These are phyloP conservation scores for Cinnamomum chago DNA, from an alignment of 164 flowering plant genomes.

Conservation along the genomic window DNA sequence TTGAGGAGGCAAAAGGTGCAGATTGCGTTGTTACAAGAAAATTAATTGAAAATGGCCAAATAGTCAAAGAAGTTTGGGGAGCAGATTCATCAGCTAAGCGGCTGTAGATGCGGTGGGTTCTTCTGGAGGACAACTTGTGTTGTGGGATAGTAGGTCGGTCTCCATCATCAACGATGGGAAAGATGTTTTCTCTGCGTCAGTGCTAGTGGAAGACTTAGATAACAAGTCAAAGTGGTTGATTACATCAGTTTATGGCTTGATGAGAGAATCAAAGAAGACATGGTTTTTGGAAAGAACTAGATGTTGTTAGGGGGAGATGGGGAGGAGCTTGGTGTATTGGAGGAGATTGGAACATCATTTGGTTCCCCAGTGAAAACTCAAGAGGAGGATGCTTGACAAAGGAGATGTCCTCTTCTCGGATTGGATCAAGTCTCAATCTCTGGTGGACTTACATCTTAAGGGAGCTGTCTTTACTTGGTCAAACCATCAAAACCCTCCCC, in stretches of 20 bases:
- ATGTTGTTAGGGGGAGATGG: background rate
- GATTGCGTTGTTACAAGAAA: background rate
- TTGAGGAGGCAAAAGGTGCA: too few relatives aligned
- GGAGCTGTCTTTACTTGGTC: too few relatives aligned
- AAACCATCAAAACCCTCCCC: too few relatives aligned
- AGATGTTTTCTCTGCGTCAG: background rate
- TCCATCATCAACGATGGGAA: background rate
- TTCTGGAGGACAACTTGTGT: background rate
- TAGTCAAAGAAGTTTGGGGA: background rate
- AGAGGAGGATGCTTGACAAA: background rate
- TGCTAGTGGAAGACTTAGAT: background rate
- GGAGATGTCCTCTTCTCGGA: background rate
- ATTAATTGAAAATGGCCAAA: background rate
- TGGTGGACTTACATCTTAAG: background rate
- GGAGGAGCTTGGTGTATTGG: background rate
- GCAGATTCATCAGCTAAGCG: background rate
- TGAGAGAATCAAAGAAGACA: background rate
- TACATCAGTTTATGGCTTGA: background rate
- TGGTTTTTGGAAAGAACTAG: background rate
- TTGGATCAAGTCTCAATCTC: background rate
- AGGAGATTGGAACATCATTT: too few relatives aligned
- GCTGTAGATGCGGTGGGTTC: background rate
- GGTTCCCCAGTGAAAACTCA: too few relatives aligned
- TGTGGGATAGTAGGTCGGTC: background rate
- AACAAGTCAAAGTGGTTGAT: background rate